These are phyloP conservation scores for Ophiostoma sp. DNA, from an alignment of 2,329 filamentous ascomycete genomes.

Conservation along the genomic window DNA sequence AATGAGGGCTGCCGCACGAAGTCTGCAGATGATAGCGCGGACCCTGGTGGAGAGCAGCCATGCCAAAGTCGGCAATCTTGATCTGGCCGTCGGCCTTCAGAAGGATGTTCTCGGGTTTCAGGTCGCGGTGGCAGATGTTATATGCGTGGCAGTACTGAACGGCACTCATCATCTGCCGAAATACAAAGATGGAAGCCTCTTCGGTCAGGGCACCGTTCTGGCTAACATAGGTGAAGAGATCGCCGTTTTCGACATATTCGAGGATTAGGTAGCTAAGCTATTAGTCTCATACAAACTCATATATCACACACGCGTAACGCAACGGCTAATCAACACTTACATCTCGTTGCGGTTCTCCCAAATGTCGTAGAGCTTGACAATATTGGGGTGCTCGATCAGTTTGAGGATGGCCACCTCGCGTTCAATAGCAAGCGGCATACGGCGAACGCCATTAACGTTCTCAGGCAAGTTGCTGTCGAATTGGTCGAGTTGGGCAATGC, in stretches of 20 bases:
- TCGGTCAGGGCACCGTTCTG: conserved; percentile 72
- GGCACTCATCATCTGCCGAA: conserved; percentile 89
- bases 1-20: conserved; percentile 94
- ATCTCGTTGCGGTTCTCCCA: conserved; percentile 97
- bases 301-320: background rate
- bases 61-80: conserved; percentile 96
- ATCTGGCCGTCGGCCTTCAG: conserved; percentile 73
- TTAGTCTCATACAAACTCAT: conserved; percentile 10
- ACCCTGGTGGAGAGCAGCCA: conserved; percentile 88
- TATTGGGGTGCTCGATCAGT: conserved; percentile 89
- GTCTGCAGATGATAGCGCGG: conserved; percentile 77
- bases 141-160: conserved; percentile 91
- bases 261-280: conserved; percentile 79
- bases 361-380: conserved; percentile 91
- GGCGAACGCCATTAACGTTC: conserved; percentile 60
- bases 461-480: conserved; percentile 62
- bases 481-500: conserved; percentile 77
- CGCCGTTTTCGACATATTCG: conserved; percentile 78
- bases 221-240: conserved; percentile 86
- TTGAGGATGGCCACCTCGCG: conserved; percentile 97
- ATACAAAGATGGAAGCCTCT: conserved; percentile 77
- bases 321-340: conserved; percentile 53
- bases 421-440: conserved; percentile 86
- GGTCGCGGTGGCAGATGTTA: conserved; percentile 91
- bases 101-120: conserved; percentile 97